These are phyloP conservation scores for Crithidia sp. DNA, from an alignment of 208 protist species.

Conservation along the genomic window DNA sequence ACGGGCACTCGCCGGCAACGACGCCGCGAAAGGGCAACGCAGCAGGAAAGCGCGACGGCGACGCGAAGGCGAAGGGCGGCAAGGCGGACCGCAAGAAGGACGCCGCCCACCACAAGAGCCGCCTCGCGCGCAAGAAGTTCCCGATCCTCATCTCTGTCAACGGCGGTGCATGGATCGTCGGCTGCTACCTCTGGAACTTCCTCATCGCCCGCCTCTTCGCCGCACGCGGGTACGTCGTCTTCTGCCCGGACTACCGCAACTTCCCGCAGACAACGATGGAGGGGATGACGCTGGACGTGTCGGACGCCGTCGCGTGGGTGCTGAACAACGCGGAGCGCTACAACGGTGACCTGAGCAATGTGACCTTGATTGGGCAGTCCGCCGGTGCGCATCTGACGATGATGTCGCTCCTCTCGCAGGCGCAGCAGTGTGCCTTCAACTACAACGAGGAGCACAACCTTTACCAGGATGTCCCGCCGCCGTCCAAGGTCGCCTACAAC, in stretches of 20 bases:
- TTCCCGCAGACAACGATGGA: slow-evolving; percentile 91
- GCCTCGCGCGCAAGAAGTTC: slow-evolving; percentile 60
- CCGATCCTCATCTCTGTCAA: slow-evolving; percentile 77
- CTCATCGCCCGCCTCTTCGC: slow-evolving; percentile 79
- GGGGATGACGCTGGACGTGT: slow-evolving; percentile 89
- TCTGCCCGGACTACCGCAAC: slow-evolving; percentile 94
- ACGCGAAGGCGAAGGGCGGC: not conserved
- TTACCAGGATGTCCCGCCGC: slow-evolving; percentile 33
- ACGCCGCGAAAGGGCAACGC: not conserved
- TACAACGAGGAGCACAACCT: slow-evolving; percentile 32
- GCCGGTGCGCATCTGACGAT: slow-evolving; percentile 87
- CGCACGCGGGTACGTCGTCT: slow-evolving; percentile 82
- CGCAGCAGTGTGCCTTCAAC: slow-evolving; percentile 66
- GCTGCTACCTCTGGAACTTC: slow-evolving; percentile 77
- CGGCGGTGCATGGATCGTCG: slow-evolving; percentile 89
- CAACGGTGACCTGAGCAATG: slow-evolving; percentile 81
- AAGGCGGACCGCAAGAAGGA: not conserved
- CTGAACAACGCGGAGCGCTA: slow-evolving; percentile 86
- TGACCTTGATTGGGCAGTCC: slow-evolving; percentile 83
- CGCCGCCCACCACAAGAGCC: not conserved
- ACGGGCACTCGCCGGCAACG: not conserved
- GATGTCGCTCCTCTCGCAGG: slow-evolving; percentile 88
- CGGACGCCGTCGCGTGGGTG: slow-evolving; percentile 87
- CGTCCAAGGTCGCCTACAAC: slow-evolving; percentile 71
- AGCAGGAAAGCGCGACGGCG: not conserved